These are phyloP conservation scores for Pseudozyma tsukubaensis DNA, from an alignment of 1,284 basidiomycete species.

Conservation along the genomic window DNA sequence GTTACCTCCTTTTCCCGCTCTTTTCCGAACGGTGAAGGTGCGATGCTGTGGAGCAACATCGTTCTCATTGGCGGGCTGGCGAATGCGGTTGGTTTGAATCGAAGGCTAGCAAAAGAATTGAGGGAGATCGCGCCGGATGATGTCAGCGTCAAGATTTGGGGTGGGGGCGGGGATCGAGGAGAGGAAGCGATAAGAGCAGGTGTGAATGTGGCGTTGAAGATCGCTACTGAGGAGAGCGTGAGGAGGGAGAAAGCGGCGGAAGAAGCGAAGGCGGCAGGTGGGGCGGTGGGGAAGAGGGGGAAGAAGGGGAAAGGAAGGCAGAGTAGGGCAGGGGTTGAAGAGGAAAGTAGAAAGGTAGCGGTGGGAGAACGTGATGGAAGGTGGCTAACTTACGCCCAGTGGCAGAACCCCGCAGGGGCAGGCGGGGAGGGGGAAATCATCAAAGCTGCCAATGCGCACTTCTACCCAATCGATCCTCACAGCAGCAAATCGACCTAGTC, in stretches of 20 bases:
- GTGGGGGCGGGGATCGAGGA: background rate
- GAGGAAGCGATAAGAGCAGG: conserved; percentile 10
- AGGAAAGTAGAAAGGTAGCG: background rate
- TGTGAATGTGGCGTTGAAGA: conserved; percentile 14
- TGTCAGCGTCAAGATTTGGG: conserved; percentile 36
- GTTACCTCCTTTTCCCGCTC: conserved; percentile 70
- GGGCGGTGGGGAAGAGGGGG: conserved; percentile 6
- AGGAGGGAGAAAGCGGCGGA: background rate
- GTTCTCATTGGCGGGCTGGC: conserved; percentile 86
- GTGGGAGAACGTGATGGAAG: background rate
- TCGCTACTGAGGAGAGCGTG: conserved; percentile 5
- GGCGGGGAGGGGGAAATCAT: conserved; percentile 15
- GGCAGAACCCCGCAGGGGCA: conserved; percentile 6
- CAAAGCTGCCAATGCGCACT: conserved; percentile 17
- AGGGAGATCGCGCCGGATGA: conserved; percentile 44
- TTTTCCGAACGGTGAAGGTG: conserved; percentile 73
- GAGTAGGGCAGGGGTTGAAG: conserved; percentile 3
- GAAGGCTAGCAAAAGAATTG: conserved; percentile 74
- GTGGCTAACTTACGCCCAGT: conserved; percentile 40
- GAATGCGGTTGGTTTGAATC: conserved; percentile 79
- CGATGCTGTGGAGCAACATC: conserved; percentile 94
- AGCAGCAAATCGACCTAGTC: background rate
- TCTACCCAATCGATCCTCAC: conserved; percentile 9
- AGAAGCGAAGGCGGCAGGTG: background rate
- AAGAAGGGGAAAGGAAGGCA: conserved; percentile 9